Base-by-base conservation (phyloP, 75 land plant genomes). In the Chamaecyparis obtusa region DNA sequence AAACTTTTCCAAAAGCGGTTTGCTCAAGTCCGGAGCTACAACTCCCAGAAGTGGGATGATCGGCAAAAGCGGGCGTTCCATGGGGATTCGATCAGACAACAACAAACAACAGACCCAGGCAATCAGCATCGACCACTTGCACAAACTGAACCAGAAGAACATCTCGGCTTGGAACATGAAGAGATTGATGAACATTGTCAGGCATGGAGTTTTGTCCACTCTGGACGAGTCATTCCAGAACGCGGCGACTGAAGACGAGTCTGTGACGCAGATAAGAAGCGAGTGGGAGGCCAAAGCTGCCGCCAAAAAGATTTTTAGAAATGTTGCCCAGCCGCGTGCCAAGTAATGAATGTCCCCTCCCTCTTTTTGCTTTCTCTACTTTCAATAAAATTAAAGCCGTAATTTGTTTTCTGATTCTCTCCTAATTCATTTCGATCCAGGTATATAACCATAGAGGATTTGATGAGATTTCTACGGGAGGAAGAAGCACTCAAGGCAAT, bases 91-190 rank as follows among this genome's bases (percentile, higher is more conserved):
- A 9, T 81, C 91, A 32, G 87, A 49, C 1, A 43, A 41, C 36
- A 72, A 37, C 74, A 33, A 75, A 17, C 51, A 83, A 76, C 51
- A 90, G 37, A 86, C 89, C 41, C 89, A 87, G 0, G 90, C 83
- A 17, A 95, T 96, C 72, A 87, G 91, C 11, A 91, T 96, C 19
- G 90, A 95, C 10, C 85, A 93, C 14, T 91, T 96, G 60, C 96
- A 95, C 84, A 94, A 88, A 87, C 91, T 96, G 9, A 93, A 91
- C 85, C 91, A 84, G 77, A 91, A 96, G 89, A 95, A 96, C 78
- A 89, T 96, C 3, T 96, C 98, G 0, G 98, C 98, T 4, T 95
- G 96, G 95, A 93, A 91, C 56, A 96, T 95, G 95, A 96, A 95
- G 90, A 87, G 95, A 80, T 86, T 96, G 80, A 92, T 96, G 85